phyloP scores from a whole-genome alignment of 306 rosid genomes.

The Vigna hirtella region DNA sequence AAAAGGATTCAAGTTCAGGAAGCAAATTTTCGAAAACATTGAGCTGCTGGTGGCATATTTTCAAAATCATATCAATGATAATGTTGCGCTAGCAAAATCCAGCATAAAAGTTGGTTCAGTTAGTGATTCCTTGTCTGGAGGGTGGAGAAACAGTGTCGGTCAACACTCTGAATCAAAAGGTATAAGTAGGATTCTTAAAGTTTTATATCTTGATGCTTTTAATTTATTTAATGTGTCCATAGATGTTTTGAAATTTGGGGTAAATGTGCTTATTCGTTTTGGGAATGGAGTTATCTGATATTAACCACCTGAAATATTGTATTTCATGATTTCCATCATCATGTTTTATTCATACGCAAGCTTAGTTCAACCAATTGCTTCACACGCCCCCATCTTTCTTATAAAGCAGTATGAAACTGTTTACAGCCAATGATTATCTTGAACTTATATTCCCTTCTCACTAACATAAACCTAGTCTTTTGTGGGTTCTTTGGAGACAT shows the following conservation, averaged over 20 bases:
- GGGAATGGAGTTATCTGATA: neutral
- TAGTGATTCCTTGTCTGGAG: constrained; percentile 30
- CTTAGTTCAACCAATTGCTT: constrained; percentile 12
- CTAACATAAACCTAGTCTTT: too few relatives aligned
- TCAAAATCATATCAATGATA: constrained; percentile 56
- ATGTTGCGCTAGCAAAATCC: constrained; percentile 31
- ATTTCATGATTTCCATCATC: neutral
- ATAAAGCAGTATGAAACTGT: neutral
- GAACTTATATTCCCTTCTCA: too few relatives aligned
- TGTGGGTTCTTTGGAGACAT: too few relatives aligned
- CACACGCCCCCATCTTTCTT: constrained; percentile 14
- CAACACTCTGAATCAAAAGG: constrained; percentile 33
- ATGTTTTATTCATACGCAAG: neutral
- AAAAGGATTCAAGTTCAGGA: constrained; percentile 61
- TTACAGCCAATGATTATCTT: neutral
- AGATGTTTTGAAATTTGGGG: neutral
- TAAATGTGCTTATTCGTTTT: neutral
- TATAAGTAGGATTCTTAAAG: constrained; percentile 19
- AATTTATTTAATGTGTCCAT: neutral
- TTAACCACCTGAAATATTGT: neutral
- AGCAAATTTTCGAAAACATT: constrained; percentile 51
- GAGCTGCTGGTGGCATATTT: constrained; percentile 55
- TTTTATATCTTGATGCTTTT: neutral
- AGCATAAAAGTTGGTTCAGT: constrained; percentile 18
- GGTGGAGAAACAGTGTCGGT: constrained; percentile 22